These are phyloP conservation scores for Solanum hybrid DNA, from an alignment of 305 asterid species.

Conservation along the genomic window DNA sequence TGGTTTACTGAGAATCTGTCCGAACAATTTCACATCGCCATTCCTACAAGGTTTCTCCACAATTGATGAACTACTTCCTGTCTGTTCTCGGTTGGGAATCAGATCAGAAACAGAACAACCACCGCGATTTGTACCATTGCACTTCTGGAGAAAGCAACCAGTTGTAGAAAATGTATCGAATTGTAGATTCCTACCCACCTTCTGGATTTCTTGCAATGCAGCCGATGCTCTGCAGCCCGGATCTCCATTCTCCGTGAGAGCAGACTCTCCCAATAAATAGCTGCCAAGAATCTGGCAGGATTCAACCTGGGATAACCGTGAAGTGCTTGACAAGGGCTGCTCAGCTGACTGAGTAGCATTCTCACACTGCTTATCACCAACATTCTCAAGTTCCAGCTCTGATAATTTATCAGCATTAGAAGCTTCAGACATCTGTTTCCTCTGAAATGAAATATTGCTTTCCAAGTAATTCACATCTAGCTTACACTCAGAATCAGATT, in stretches of 20 bases:
- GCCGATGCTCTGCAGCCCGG: slow-evolving; percentile 29
- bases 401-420: slow-evolving; percentile 22
- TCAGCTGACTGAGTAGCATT: slow-evolving; percentile 25
- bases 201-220: slow-evolving; percentile 27
- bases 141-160: slow-evolving; percentile 46
- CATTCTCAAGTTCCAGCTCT: slow-evolving; percentile 21
- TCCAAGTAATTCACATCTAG: slow-evolving; percentile 25
- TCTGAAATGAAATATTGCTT: slow-evolving; percentile 21
- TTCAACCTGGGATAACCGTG: slow-evolving; percentile 30
- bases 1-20: slow-evolving; percentile 58
- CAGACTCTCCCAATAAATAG: slow-evolving; percentile 43
- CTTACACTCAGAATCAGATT: slow-evolving; percentile 19
- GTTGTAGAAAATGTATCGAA: slow-evolving; percentile 13
- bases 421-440: slow-evolving; percentile 32
- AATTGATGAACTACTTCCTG: slow-evolving; percentile 38
- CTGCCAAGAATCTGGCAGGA: slow-evolving; percentile 46
- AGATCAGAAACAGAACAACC: slow-evolving; percentile 27
- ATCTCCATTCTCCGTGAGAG: slow-evolving; percentile 35
- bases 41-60: slow-evolving; percentile 54
- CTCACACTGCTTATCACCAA: slow-evolving; percentile 22
- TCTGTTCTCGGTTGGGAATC: slow-evolving; percentile 29
- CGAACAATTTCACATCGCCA: slow-evolving; percentile 88
- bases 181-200: slow-evolving; percentile 27
- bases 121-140: slow-evolving; percentile 33
- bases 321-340: slow-evolving; percentile 26